phyloP scores from a whole-genome alignment of 805 yeast species.

The Suhomyces xylopsoci region DNA sequence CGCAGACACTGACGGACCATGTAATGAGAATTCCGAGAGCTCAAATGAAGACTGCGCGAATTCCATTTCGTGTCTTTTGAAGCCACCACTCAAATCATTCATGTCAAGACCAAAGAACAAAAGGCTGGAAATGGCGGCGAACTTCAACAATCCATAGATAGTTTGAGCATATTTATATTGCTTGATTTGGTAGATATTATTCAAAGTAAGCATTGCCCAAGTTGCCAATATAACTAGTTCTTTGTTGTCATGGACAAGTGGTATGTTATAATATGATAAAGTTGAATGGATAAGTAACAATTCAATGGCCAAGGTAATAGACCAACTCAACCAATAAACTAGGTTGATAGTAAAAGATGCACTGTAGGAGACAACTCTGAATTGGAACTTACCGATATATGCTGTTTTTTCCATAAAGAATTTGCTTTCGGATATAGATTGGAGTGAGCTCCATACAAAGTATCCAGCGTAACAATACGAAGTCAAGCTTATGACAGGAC shows the following conservation, averaged over 20 bases:
- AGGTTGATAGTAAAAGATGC: constrained; percentile 32
- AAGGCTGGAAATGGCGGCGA: neutral
- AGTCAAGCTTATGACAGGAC: constrained; percentile 22
- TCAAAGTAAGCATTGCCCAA: constrained; percentile 21
- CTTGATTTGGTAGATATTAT: constrained; percentile 43
- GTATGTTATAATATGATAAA: constrained; percentile 14
- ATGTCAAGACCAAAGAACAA: neutral
- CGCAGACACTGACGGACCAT: neutral
- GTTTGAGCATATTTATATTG: neutral
- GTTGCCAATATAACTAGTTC: constrained; percentile 29
- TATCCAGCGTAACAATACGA: constrained; percentile 24
- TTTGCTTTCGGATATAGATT: constrained; percentile 37
- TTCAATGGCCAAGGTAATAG: constrained; percentile 28
- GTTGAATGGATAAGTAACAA: constrained; percentile 18
- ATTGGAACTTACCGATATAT: constrained; percentile 28
- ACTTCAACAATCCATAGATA: neutral
- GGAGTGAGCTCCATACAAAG: constrained; percentile 34
- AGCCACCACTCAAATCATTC: neutral
- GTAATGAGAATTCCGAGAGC: neutral
- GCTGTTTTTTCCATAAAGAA: constrained; percentile 33
- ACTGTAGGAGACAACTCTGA: constrained; percentile 35
- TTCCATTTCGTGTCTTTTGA: neutral
- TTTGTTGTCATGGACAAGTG: constrained; percentile 29
- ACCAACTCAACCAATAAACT: constrained; percentile 30
- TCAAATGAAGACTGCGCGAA: neutral